Base-by-base conservation (phyloP, 495 filamentous ascomycete genomes). In the Penicillium lagena region DNA sequence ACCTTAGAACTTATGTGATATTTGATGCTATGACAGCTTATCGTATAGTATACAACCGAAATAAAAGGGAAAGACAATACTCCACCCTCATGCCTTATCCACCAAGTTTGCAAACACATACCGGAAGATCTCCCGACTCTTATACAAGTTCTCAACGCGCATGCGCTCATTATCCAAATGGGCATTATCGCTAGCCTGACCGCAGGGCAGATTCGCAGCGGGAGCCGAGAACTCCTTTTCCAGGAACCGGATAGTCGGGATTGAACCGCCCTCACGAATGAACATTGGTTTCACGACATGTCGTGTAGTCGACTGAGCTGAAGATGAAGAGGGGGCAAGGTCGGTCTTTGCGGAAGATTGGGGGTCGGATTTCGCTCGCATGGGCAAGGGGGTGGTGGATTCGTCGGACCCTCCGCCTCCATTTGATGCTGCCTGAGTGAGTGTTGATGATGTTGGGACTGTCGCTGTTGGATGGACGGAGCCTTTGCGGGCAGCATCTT, bases 91-190 rank as follows among this genome's bases (percentile, higher is more conserved):
- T 8, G 38, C 43, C 35, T 76, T 78, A 47, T 66, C 66, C 35
- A 82, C 81, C 56, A 90, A 67, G 50, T 83, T 75, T 49, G 66
- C 67, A 63, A 98, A 98, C 17, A 97, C 87, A 55, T 77, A 81
- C 43, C 83, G 79, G 52, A 98, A 95, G 32, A 98, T 95, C 61
- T 90, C 87, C 47, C 87, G 80, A 51, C 87, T 91, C 68, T 94
- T 96, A 46, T 87, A 83, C 58, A 98, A 60, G 62, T 98, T 98
- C 55, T 84, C 65, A 40, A 97, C 71, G 33, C 93, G 73, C 61
- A 97, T 64, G 43, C 94, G 70, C 75, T 98, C 93, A 60, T 97
- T 96, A 54, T 94, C 88, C 65, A 98, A 65, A 80, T 98, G 93
- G 22, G 90, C 93, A 41, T 80, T 79, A 60, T 98, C 93, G 57